Conservation (phyloP, 345 rosid species). For the Cochlearia excelsa region DNA sequence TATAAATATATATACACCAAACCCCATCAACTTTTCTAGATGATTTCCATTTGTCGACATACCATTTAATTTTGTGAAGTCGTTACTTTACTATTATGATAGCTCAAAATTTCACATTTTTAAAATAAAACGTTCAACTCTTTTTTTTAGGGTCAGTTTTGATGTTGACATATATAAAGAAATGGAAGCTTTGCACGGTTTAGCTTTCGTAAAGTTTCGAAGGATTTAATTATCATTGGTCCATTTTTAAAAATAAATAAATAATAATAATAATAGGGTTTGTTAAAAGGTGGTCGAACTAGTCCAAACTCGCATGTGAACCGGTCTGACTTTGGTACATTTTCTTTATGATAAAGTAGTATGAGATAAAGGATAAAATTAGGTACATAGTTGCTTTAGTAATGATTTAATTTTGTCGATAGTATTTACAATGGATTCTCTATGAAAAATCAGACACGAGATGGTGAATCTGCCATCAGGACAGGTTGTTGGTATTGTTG, state of each 20-base stretch:
- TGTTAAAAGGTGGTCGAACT: slow-evolving; percentile 17
- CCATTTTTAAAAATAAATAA: background rate
- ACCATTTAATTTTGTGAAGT: slow-evolving; percentile 33
- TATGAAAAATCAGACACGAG: background rate
- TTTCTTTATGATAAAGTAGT: slow-evolving; percentile 14
- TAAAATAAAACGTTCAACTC: background rate
- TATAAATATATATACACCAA: no score
- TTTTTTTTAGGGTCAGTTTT: slow-evolving; percentile 28
- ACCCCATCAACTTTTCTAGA: slow-evolving; percentile 29
- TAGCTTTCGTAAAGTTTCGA: background rate
- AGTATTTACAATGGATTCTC: slow-evolving; percentile 7
- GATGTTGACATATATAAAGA: slow-evolving; percentile 27
- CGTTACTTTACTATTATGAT: slow-evolving; percentile 20
- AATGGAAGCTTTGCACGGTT: slow-evolving; percentile 30
- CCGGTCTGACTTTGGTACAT: slow-evolving; percentile 19
- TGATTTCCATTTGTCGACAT: slow-evolving; percentile 31
- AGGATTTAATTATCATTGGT: slow-evolving; percentile 24
- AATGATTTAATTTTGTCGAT: slow-evolving; percentile 24
- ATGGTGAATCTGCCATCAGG: background rate
- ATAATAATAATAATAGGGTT: background rate
- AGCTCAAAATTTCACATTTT: slow-evolving; percentile 9
- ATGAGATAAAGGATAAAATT: slow-evolving; percentile 2
- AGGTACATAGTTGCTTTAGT: slow-evolving; percentile 22
- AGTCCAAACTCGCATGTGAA: slow-evolving; percentile 32
- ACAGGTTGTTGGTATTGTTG: slow-evolving; percentile 33